A percentile compares a stretch with the other conserved stretches of the same genome.
Evolutionary conservation across 2,329 filamentous ascomycete species (phyloP).

Genomic region (Penicillium olsonii): DNA sequence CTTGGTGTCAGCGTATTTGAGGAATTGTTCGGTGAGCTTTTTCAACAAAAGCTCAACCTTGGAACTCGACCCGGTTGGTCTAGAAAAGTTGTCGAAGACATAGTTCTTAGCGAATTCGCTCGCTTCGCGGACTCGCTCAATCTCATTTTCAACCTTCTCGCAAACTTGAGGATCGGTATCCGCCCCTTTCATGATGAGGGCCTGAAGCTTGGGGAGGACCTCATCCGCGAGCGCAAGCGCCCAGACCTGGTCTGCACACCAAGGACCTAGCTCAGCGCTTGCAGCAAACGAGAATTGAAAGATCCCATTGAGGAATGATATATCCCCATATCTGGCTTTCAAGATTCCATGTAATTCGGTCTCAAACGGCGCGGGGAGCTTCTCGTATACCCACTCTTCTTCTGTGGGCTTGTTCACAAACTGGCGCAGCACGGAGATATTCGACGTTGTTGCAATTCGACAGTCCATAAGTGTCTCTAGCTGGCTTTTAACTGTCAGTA

Average conservation of each 20-base stretch:
- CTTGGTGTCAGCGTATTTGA: slow-evolving; percentile 57
- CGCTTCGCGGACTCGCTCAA: slow-evolving; percentile 61
- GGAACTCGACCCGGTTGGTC: slow-evolving; percentile 59
- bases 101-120: slow-evolving; percentile 58
- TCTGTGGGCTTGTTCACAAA: slow-evolving; percentile 62
- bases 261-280: slow-evolving; percentile 70
- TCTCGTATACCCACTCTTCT: slow-evolving; percentile 59
- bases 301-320: slow-evolving; percentile 56
- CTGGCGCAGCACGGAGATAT: slow-evolving; percentile 61
- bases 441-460: slow-evolving; percentile 75
- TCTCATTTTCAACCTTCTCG: slow-evolving; percentile 54
- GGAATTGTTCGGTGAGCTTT: slow-evolving; percentile 66
- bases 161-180: slow-evolving; percentile 13
- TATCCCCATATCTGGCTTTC: slow-evolving; percentile 52
- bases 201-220: slow-evolving; percentile 63
- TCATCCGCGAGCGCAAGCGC: slow-evolving; percentile 65
- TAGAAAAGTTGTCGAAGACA: slow-evolving; percentile 43
- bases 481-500: slow-evolving; percentile 45
- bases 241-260: slow-evolving; percentile 86
- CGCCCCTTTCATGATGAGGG: slow-evolving; percentile 32
- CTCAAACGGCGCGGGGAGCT: slow-evolving; percentile 54
- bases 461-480: slow-evolving; percentile 78
- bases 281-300: slow-evolving; percentile 63
- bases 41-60: slow-evolving; percentile 69
- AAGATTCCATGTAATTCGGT: slow-evolving; percentile 67